These are phyloP conservation scores for Diplodia intermedia DNA, from an alignment of 2,329 filamentous ascomycete species.

Conservation along the genomic window DNA sequence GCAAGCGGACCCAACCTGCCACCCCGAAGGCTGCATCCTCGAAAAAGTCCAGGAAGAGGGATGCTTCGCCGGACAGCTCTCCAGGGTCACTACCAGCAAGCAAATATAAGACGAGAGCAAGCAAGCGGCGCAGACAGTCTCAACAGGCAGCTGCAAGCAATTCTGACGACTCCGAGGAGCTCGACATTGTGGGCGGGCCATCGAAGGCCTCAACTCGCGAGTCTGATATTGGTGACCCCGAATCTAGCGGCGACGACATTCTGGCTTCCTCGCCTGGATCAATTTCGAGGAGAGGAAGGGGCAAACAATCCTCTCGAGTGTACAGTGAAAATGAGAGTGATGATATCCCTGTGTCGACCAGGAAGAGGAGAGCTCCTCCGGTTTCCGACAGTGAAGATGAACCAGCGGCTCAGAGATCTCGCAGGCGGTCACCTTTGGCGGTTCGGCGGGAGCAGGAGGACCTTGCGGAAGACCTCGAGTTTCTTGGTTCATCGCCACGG, in stretches of 20 bases:
- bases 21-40: background rate
- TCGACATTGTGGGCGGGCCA: background rate
- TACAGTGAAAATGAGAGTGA: conserved; percentile 34
- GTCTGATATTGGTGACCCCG: conserved; percentile 23
- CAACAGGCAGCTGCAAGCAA: background rate
- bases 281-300: background rate
- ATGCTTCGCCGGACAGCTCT: background rate
- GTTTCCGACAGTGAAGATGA: conserved; percentile 38
- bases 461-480: conserved; percentile 55
- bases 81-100: background rate
- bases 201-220: background rate
- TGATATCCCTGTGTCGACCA: conserved; percentile 5
- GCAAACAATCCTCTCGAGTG: background rate
- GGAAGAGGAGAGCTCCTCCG: conserved; percentile 32
- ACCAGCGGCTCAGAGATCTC: conserved; percentile 25
- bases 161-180: conserved; percentile 8
- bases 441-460: conserved; percentile 49
- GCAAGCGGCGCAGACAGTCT: background rate
- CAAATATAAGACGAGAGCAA: conserved; percentile 1
- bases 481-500: conserved; percentile 48
- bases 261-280: conserved; percentile 32
- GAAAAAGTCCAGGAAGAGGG: background rate
- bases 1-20: background rate
- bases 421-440: conserved; percentile 20
- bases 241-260: conserved; percentile 32